These are phyloP conservation scores for Orbilia javanica DNA, from an alignment of 2,329 filamentous ascomycete genomes.

Conservation along the genomic window DNA sequence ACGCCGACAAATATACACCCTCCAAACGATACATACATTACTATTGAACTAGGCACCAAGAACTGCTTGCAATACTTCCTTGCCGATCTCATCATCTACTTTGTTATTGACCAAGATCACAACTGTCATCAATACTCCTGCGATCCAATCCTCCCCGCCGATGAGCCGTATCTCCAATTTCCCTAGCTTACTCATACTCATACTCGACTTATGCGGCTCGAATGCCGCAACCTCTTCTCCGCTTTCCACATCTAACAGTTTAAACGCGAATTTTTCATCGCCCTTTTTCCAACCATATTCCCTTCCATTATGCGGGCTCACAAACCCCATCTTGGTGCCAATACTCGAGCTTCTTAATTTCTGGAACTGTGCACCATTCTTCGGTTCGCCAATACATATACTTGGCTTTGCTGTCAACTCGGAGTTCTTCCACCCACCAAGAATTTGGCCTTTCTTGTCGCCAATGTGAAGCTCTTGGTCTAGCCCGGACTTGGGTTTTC, in stretches of 20 bases:
- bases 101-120: conserved; percentile 17
- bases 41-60: neutral
- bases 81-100: conserved; percentile 17
- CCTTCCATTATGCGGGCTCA: conserved; percentile 12
- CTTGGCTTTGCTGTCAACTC: conserved; percentile 15
- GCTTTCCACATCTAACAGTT: conserved; percentile 1
- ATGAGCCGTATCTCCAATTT: conserved; percentile 13
- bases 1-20: too few species aligned
- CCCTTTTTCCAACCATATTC: conserved; percentile 30
- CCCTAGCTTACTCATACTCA: conserved; percentile 31
- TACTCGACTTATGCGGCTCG: neutral
- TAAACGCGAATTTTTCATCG: conserved; percentile 3
- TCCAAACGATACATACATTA: neutral
- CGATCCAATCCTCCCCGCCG: conserved; percentile 29
- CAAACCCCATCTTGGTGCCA: conserved; percentile 12
- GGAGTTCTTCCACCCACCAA: conserved; percentile 25
- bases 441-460: conserved; percentile 20
- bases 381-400: conserved; percentile 26
- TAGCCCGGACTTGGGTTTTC: conserved; percentile 30
- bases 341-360: conserved; percentile 8
- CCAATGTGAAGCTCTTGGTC: conserved; percentile 34
- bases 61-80: conserved; percentile 29
- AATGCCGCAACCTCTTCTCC: conserved; percentile 19
- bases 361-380: conserved; percentile 21
- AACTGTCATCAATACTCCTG: conserved; percentile 4